Conservation (phyloP, 768 basidiomycete genomes). For the Naganishia randhawae region DNA sequence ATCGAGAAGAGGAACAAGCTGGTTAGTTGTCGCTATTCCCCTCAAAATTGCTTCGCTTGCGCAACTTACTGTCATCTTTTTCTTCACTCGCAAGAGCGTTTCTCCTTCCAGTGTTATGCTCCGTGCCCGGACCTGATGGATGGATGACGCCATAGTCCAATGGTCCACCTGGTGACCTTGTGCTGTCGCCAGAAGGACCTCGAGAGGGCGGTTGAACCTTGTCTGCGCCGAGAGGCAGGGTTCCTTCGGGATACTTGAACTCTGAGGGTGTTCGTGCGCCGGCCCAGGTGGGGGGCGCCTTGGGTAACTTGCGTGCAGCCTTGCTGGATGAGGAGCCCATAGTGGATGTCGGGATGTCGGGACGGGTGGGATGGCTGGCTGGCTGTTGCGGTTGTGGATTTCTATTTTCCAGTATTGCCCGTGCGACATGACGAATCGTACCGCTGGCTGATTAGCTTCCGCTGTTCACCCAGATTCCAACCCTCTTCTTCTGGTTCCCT, state of each 20-base stretch:
- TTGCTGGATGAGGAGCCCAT: slow-evolving; percentile 47
- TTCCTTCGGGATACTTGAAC: slow-evolving; percentile 23
- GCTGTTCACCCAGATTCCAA: not conserved
- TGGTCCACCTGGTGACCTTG: slow-evolving; percentile 13
- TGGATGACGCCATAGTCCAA: slow-evolving; percentile 12
- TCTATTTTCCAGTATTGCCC: not conserved
- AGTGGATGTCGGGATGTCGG: not conserved
- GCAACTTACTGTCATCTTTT: slow-evolving; percentile 45
- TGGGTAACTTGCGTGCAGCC: slow-evolving; percentile 43
- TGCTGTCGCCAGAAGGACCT: slow-evolving; percentile 26
- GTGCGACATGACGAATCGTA: slow-evolving; percentile 1
- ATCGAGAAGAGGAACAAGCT: not conserved
- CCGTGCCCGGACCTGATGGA: slow-evolving; percentile 27
- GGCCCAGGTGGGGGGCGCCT: slow-evolving; percentile 33
- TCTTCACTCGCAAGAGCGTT: slow-evolving; percentile 40
- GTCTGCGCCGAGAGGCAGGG: slow-evolving; percentile 10
- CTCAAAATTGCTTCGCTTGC: not conserved
- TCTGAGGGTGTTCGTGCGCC: slow-evolving; percentile 34
- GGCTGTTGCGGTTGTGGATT: not conserved
- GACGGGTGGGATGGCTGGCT: not conserved
- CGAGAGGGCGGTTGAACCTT: slow-evolving; percentile 11
- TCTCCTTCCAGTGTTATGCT: slow-evolving; percentile 33
- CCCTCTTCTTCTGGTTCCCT: too few species aligned
- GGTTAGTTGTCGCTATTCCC: not conserved
- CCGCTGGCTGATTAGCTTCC: not conserved